phyloP scores from a whole-genome alignment of 805 yeast species.

The Myxozyma kluyveri region DNA sequence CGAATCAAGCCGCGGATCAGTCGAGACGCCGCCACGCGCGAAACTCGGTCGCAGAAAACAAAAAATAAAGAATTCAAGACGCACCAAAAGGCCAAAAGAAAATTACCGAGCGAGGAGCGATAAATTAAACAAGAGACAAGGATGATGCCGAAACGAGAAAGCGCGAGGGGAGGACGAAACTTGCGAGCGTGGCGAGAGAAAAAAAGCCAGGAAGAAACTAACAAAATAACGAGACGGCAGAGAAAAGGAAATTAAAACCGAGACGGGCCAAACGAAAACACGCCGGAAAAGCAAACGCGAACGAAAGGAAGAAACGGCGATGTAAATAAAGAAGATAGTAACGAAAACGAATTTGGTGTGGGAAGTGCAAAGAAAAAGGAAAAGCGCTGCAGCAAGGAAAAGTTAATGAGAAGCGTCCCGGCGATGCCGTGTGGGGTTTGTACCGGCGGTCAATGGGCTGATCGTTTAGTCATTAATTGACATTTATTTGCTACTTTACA shows the following conservation, averaged over 20 bases:
- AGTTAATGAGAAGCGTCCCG: not conserved
- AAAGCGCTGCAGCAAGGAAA: not conserved
- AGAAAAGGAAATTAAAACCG: not conserved
- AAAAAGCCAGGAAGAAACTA: not conserved
- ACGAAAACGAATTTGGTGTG: no score
- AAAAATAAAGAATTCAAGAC: not conserved
- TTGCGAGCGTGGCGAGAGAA: not conserved
- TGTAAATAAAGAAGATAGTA: no score
- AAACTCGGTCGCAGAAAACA: no score
- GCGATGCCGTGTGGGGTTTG: not conserved
- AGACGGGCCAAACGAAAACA: slow-evolving; percentile 2
- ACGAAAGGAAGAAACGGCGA: not conserved
- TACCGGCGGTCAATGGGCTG: no score
- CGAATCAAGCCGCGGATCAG: no score
- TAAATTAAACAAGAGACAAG: slow-evolving; percentile 1
- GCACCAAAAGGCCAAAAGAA: slow-evolving; percentile 2
- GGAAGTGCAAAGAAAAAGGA: not conserved
- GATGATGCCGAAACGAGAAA: slow-evolving; percentile 1
- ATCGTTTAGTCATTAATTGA: no score
- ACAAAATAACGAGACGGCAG: slow-evolving; percentile 2
- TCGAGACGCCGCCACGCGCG: no score
- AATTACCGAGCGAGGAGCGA: not conserved
- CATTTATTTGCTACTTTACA: no score
- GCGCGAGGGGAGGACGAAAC: not conserved
- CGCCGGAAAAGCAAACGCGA: not conserved